Evolutionary conservation across 2,329 filamentous ascomycete species (phyloP).

Genomic region (Colletotrichum gigasporum): DNA sequence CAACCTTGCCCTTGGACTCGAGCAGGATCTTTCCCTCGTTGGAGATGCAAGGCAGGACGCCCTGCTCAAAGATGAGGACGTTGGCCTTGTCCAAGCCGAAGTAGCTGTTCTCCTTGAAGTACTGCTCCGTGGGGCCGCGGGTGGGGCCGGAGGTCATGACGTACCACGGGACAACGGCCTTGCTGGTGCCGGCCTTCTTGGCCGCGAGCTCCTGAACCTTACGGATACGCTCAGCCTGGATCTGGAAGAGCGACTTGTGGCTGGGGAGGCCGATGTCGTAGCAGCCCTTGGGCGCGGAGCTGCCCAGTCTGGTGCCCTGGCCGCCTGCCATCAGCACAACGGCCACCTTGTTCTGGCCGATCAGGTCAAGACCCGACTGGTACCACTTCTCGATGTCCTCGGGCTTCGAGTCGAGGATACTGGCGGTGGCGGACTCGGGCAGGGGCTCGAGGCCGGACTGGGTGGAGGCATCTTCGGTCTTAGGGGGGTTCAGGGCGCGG

Average conservation of each 20-base stretch:
- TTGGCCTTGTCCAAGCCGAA: conserved; percentile 90
- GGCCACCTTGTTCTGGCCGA: conserved; percentile 78
- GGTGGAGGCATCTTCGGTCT: conserved; percentile 62
- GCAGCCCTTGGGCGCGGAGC: conserved; percentile 96
- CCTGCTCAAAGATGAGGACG: conserved; percentile 94
- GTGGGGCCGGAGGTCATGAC: conserved; percentile 99
- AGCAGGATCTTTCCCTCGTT: conserved; percentile 98
- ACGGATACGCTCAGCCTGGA: conserved; percentile 93
- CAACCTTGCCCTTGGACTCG: conserved; percentile 88
- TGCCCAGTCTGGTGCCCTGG: conserved; percentile 93
- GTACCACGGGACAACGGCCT: conserved; percentile 89
- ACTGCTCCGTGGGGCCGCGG: conserved; percentile 88
- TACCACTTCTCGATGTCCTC: conserved; percentile 88
- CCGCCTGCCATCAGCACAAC: conserved; percentile 98
- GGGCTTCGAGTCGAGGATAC: conserved; percentile 86
- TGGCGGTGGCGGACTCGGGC: conserved; percentile 85
- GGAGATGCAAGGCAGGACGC: conserved; percentile 94
- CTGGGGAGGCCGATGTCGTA: conserved; percentile 96
- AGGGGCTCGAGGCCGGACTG: conserved; percentile 80
- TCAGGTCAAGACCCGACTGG: conserved; percentile 80
- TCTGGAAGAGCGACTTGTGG: conserved; percentile 94
- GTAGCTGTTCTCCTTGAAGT: conserved; percentile 89
- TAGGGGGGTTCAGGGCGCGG: conserved; percentile 81
- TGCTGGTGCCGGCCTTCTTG: conserved; percentile 64
- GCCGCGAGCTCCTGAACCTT: conserved; percentile 85